Evolutionary conservation across 139 green algal species (phyloP), one percentile per base, ranked within the genome.

Genomic region (Chlamydomonas asymmetrica): DNA sequence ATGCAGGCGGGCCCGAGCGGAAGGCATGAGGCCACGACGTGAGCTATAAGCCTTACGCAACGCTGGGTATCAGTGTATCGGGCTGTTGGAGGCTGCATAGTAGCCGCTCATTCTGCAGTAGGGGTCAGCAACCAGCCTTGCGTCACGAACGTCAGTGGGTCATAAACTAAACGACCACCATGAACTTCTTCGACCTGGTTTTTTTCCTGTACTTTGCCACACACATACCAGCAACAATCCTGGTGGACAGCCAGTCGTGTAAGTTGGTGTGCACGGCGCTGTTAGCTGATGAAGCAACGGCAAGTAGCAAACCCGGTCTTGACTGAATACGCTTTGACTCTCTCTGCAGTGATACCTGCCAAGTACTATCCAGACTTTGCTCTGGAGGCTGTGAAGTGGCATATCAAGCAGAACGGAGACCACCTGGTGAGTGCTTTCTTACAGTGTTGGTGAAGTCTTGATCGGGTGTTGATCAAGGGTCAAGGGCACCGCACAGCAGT

Each of bases 221-320:
- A 20, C 91, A 95, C 68, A 95, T 95, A 50, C 91, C 91, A 8
- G 91, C 85, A 23, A 95, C 91, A 0, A n/a, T 96, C 3, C 66
- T 95, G 1, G 59, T 95, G 27, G 91, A 95, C 64, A 68, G 61
- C 3, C 91, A 96, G 63, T 82, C 75, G 18, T 77, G 87, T 88
- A 41, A 63, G 78, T 52, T 1, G 2, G 6, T 25, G 5, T 29
- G 23, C 10, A 38, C 49, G 13, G 49, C 52, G n/a, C 3, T 37
- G 62, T 7, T 23, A 23, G 16, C 29, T 52, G 35, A 23, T n/a
- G 35, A 20, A 27, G 9, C 18, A 18, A 9, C 37, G 66, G 13
- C 54, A 13, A 4, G 16, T 39, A 3, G 25, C 41, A 38, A 7
- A 13, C 23, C 5, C 27, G 4, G 45, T 50, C 31, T 27, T 22